Evolutionary conservation across 2,329 filamentous ascomycete genomes (phyloP).

Genomic region (Hymenoscyphus scutula): DNA sequence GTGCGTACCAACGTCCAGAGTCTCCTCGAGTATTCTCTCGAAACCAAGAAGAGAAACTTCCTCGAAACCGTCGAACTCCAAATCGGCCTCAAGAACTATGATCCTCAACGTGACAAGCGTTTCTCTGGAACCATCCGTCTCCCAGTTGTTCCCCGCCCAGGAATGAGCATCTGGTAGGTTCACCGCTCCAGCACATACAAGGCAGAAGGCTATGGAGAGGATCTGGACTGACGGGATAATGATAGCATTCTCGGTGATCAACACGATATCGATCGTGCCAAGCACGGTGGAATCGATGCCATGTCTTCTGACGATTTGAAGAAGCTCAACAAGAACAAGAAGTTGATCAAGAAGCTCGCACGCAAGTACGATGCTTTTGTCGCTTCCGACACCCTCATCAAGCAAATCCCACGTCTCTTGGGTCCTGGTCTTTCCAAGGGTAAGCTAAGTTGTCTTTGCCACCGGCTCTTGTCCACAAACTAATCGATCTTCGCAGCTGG

Average conservation of each 20-base stretch:
- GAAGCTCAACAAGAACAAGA: constrained; percentile 99
- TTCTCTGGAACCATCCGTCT: constrained; percentile 99
- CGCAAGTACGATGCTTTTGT: constrained; percentile 99
- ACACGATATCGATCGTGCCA: constrained; percentile 99
- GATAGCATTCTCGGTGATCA: constrained; percentile 78
- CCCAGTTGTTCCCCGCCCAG: constrained; percentile 84
- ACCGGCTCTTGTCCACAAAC: constrained; percentile 8
- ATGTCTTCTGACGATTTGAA: constrained; percentile 99
- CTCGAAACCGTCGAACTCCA: constrained; percentile 89
- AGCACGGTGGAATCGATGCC: constrained; percentile 97
- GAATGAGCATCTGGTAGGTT: constrained; percentile 77
- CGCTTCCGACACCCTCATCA: constrained; percentile 95
- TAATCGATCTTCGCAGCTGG: constrained; percentile 62
- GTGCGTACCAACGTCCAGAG: constrained; percentile 92
- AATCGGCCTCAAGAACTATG: constrained; percentile 98
- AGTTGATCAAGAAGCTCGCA: constrained; percentile 99
- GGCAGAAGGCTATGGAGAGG: constrained; percentile 13
- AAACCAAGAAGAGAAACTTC: constrained; percentile 98
- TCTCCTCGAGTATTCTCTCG: constrained; percentile 90
- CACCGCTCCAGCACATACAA: constrained; percentile 15
- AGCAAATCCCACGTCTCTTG: constrained; percentile 99
- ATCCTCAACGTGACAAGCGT: constrained; percentile 99
- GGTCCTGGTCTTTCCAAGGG: constrained; percentile 97
- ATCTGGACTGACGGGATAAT: constrained; percentile 32
- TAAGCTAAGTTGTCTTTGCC: constrained; percentile 42